Evolutionary conservation across 257 asterid species (phyloP).

Genomic region (Striga asiatica): DNA sequence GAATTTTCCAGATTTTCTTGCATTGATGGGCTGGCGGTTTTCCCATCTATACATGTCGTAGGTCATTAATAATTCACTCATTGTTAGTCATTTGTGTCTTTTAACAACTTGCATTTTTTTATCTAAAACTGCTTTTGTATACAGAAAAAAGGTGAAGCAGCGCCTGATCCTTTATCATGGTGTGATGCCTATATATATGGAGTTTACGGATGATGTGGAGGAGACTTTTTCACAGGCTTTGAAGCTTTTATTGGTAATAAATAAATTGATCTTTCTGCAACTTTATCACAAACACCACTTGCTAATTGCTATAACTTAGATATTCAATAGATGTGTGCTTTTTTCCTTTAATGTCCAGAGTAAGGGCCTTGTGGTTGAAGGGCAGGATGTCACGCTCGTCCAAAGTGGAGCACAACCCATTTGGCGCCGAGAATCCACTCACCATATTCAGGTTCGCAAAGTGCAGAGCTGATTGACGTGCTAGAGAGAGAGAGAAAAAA

Average conservation of each 20-base stretch:
- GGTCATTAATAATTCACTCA: background rate
- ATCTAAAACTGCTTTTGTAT: background rate
- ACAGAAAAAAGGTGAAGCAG: constrained; percentile 88
- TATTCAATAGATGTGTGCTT: background rate
- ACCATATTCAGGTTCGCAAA: constrained; percentile 93
- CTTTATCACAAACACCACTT: background rate
- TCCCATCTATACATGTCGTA: background rate
- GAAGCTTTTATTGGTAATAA: constrained; percentile 75
- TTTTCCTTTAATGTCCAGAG: constrained; percentile 26
- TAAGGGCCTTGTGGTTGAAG: constrained; percentile 61
- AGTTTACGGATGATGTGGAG: constrained; percentile 78
- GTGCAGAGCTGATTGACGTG: constrained; percentile 43
- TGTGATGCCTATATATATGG: constrained; percentile 79
- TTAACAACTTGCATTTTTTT: too few species aligned
- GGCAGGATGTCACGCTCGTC: constrained; percentile 80
- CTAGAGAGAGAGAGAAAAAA: too few species aligned
- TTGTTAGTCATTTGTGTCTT: too few species aligned
- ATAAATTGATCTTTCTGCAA: constrained; percentile 1
- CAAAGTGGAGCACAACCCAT: constrained; percentile 99
- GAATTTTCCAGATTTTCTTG: background rate
- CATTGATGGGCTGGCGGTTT: background rate
- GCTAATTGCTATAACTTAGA: constrained; percentile 5
- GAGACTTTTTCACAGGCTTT: constrained; percentile 85
- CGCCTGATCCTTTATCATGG: constrained; percentile 83
- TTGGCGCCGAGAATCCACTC: constrained; percentile 91